Base-by-base conservation (phyloP, 257 asterid species). In the Mentha longifolia region DNA sequence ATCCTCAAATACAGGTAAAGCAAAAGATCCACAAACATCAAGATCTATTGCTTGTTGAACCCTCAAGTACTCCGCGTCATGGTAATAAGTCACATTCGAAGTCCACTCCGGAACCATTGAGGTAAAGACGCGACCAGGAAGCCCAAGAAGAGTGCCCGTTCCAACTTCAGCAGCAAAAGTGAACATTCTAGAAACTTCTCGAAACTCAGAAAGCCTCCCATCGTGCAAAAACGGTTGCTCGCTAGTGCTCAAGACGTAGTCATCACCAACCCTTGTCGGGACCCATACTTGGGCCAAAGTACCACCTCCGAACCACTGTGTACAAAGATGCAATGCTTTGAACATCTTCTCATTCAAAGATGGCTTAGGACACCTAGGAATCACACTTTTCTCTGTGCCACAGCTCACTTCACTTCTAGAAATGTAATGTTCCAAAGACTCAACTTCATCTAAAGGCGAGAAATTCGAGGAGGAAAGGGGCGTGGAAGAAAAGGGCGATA, bases 51-150 rank as follows among this genome's bases (percentile, higher is more conserved):
- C 97, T 46, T 89, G 77, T 3, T 77, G 78, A 6, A 86, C 77
- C 65, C 97, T 83, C 41, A 86, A 57, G 74, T 82, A 92, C 78
- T 92, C 98, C 15, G 77, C 80, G 72, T 81, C 68, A 41, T 64
- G 82, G 47, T 92, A 89, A 73, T 78, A 89, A 72, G 49, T 14
- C 55, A 92, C 86, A 61, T 86, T 85, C 46, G 96, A 86, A 1
- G 98, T 89, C 98, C 98, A 89, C 73, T 89, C 98, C 1, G 96
- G 97, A 35, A 88, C 66, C 70, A 82, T 84, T 13, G 97, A 87
- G 35, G 79, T 65, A 73, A 87, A 89, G 22, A 92, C 98, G 15
- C 97, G 92, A n/a, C 97, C 98, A 19, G 98, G 97, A 72, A 92
- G 92, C 64, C 97, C 94, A 0, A 69, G 80, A 71, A 79, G 57